These are phyloP conservation scores for Pezicula neosporulosa DNA, from an alignment of 2,329 filamentous ascomycete genomes.

Conservation along the genomic window DNA sequence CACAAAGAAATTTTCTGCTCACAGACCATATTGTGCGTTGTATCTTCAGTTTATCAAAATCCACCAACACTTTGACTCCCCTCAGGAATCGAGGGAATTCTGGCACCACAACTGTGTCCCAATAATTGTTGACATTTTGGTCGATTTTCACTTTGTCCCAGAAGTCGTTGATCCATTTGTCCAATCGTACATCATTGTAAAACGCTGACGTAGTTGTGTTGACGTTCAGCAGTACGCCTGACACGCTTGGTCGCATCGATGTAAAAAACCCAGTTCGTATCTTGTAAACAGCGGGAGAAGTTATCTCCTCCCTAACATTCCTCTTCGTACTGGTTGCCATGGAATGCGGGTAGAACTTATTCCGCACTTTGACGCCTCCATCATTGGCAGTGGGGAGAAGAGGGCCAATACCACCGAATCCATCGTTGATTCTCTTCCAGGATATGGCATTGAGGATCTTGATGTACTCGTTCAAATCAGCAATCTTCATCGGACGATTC, in stretches of 20 bases:
- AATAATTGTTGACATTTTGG: no score
- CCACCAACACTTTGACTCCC: neutral
- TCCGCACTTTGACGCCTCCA: neutral
- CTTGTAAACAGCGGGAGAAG: neutral
- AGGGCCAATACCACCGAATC: neutral
- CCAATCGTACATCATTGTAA: neutral
- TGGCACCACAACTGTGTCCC: no score
- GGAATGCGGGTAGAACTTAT: neutral
- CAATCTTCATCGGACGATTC: neutral
- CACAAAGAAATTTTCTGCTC: neutral
- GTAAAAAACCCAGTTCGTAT: neutral
- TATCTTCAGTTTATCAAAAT: neutral
- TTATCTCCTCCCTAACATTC: neutral
- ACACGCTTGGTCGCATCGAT: neutral
- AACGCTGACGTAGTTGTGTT: constrained; percentile 4
- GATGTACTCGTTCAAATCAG: neutral
- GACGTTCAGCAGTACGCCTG: neutral
- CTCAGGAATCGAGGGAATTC: neutral
- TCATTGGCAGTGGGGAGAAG: no score
- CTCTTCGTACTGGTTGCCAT: no score
- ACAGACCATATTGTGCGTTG: neutral
- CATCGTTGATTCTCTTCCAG: neutral
- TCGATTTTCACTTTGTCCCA: no score
- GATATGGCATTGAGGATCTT: neutral
- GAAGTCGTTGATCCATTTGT: neutral